Conservation (phyloP, 1,139 yeast genomes). For the Debaryomycetaceae sp. region DNA sequence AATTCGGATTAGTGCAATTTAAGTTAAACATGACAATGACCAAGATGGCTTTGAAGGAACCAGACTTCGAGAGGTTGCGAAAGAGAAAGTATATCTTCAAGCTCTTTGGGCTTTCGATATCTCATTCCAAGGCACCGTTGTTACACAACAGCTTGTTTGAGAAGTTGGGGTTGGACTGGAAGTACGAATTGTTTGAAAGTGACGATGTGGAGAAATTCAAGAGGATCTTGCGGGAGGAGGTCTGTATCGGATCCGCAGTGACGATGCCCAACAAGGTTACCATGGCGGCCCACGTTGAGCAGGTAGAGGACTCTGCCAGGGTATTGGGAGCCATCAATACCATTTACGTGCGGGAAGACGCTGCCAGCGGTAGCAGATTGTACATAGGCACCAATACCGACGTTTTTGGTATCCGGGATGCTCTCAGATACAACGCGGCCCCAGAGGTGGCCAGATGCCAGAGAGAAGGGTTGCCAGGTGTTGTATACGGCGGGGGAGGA, state of each 20-base stretch:
- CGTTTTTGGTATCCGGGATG: slow-evolving; percentile 24
- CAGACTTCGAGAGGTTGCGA: slow-evolving; percentile 5
- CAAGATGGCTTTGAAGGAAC: not conserved
- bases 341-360: slow-evolving; percentile 18
- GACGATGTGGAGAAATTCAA: slow-evolving; percentile 14
- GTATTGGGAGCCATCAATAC: slow-evolving; percentile 30
- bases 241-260: slow-evolving; percentile 23
- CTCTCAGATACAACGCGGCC: slow-evolving; percentile 16
- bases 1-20: no score
- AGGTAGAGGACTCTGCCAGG: slow-evolving; percentile 19
- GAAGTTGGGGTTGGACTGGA: slow-evolving; percentile 14
- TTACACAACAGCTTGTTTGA: slow-evolving; percentile 17
- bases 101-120: slow-evolving; percentile 11
- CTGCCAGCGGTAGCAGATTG: slow-evolving; percentile 6
- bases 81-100: slow-evolving; percentile 1
- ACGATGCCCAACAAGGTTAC: slow-evolving; percentile 27
- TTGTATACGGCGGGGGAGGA: slow-evolving; percentile 33
- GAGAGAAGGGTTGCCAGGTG: slow-evolving; percentile 15
- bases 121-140: slow-evolving; percentile 18
- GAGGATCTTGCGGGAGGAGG: slow-evolving; percentile 8
- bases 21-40: not conserved
- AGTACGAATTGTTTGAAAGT: slow-evolving; percentile 16
- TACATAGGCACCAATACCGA: slow-evolving; percentile 28
- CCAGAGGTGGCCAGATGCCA: slow-evolving; percentile 5
- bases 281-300: slow-evolving; percentile 21